phyloP scores from a whole-genome alignment of 2,329 filamentous ascomycete genomes.

The Cladosporium sp. region DNA sequence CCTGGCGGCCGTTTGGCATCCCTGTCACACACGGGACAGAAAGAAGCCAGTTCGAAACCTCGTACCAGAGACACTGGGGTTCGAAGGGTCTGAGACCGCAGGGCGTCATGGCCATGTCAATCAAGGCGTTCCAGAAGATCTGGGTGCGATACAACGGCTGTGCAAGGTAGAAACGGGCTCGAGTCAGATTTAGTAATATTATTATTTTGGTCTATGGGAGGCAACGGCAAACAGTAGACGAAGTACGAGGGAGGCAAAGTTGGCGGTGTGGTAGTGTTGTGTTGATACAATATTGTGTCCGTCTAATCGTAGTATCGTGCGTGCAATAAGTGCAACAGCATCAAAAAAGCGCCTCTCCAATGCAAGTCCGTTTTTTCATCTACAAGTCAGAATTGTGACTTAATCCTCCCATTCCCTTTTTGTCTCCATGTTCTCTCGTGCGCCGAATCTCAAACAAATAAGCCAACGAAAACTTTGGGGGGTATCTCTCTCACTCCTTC shows the following conservation, averaged over 20 bases:
- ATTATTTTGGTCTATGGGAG: neutral
- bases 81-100: slow-evolving; percentile 14
- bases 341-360: neutral
- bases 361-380: slow-evolving; percentile 18
- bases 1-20: slow-evolving; percentile 11
- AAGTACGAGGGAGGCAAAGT: neutral
- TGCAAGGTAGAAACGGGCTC: neutral
- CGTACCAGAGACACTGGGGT: slow-evolving; percentile 9
- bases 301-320: slow-evolving; percentile 23
- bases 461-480: slow-evolving; percentile 3
- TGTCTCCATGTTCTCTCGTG: slow-evolving; percentile 8
- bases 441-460: slow-evolving; percentile 11
- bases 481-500: slow-evolving; percentile 12
- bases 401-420: slow-evolving; percentile 13
- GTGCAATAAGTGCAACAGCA: slow-evolving; percentile 2
- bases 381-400: slow-evolving; percentile 12
- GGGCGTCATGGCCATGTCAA: slow-evolving; percentile 15
- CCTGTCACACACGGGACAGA: slow-evolving; percentile 9
- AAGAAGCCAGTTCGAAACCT: neutral
- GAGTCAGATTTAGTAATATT: neutral
- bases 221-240: neutral
- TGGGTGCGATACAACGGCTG: slow-evolving; percentile 4
- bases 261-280: slow-evolving; percentile 12
- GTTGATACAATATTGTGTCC: slow-evolving; percentile 19
- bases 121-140: slow-evolving; percentile 14